Conservation (phyloP, 1,139 yeast genomes). For the Eremothecium gossypii region DNA sequence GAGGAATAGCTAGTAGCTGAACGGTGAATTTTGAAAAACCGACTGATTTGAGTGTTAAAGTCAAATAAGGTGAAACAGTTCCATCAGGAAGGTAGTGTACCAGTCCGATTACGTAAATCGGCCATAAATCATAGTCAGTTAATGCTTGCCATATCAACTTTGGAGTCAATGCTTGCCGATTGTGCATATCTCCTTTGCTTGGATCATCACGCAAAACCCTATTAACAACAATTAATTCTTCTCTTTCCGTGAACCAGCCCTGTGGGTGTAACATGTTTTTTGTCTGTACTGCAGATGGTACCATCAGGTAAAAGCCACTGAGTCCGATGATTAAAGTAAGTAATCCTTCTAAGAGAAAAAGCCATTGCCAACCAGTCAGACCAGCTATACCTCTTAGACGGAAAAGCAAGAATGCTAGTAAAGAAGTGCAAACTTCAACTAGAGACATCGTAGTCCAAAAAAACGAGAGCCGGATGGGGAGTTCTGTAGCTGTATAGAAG, state of each 20-base stretch:
- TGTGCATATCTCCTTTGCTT: slow-evolving; percentile 58
- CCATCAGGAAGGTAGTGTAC: slow-evolving; percentile 35
- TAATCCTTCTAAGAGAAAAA: slow-evolving; percentile 48
- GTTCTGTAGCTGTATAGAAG: slow-evolving; percentile 42
- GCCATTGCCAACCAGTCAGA: slow-evolving; percentile 43
- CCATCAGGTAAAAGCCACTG: slow-evolving; percentile 42
- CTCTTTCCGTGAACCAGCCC: slow-evolving; percentile 53
- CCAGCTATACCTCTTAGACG: slow-evolving; percentile 34
- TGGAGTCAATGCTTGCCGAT: slow-evolving; percentile 44
- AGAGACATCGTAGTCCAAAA: slow-evolving; percentile 35
- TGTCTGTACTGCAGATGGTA: slow-evolving; percentile 46
- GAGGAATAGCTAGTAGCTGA: slow-evolving; percentile 43
- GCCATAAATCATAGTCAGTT: slow-evolving; percentile 48
- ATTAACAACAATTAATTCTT: slow-evolving; percentile 51
- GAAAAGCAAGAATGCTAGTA: slow-evolving; percentile 39
- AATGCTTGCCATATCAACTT: slow-evolving; percentile 36
- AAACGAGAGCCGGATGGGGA: slow-evolving; percentile 40
- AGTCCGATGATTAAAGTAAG: slow-evolving; percentile 44
- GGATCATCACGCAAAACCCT: slow-evolving; percentile 58
- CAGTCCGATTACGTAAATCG: slow-evolving; percentile 46
- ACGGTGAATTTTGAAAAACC: slow-evolving; percentile 39
- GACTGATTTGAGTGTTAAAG: slow-evolving; percentile 36
- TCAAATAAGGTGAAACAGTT: slow-evolving; percentile 36
- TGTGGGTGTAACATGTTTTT: slow-evolving; percentile 38
- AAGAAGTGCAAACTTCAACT: slow-evolving; percentile 28